Conservation (phyloP, 352 stramenopile genomes). For the Peronospora farinosa region DNA sequence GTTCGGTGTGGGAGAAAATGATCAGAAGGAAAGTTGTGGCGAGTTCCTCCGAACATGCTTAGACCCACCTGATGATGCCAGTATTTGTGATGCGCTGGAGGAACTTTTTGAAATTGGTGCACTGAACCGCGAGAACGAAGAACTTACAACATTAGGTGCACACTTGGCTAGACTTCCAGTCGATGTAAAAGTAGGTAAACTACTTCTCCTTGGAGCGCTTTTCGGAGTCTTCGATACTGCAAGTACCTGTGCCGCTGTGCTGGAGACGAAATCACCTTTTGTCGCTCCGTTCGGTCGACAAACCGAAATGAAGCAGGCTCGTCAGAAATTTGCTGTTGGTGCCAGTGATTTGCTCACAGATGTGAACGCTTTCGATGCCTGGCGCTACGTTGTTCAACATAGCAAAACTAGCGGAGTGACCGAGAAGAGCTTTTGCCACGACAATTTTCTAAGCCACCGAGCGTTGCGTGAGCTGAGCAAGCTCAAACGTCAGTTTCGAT, state of each 20-base stretch:
- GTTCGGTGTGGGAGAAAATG: conserved; percentile 55
- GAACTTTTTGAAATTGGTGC: conserved; percentile 88
- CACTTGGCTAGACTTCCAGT: conserved; percentile 93
- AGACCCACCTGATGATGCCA: conserved; percentile 84
- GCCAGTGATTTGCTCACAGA: conserved; percentile 74
- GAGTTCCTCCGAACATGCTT: conserved; percentile 89
- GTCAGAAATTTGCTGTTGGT: conserved; percentile 50
- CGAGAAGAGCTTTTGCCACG: conserved; percentile 61
- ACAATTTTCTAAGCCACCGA: conserved; percentile 58
- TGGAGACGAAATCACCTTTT: conserved; percentile 82
- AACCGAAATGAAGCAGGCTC: conserved; percentile 56
- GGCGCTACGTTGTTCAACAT: conserved; percentile 31
- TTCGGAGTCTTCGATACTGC: conserved; percentile 85
- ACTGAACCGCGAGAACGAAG: conserved; percentile 48
- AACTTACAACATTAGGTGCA: conserved; percentile 90
- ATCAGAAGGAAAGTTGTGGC: conserved; percentile 27
- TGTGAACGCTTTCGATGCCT: conserved; percentile 68
- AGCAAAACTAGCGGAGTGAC: conserved; percentile 12
- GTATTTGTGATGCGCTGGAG: conserved; percentile 87
- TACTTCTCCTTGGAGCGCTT: conserved; percentile 93
- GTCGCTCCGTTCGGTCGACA: conserved; percentile 66
- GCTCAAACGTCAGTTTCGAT: conserved; percentile 71
- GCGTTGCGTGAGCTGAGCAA: conserved; percentile 58
- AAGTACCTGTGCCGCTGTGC: conserved; percentile 59
- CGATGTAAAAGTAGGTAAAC: conserved; percentile 94